A percentile compares a stretch with the other conserved stretches of the same genome.
These are phyloP conservation scores for Rheum nobile DNA, from an alignment of 148 eudicot species.

Conservation along the genomic window DNA sequence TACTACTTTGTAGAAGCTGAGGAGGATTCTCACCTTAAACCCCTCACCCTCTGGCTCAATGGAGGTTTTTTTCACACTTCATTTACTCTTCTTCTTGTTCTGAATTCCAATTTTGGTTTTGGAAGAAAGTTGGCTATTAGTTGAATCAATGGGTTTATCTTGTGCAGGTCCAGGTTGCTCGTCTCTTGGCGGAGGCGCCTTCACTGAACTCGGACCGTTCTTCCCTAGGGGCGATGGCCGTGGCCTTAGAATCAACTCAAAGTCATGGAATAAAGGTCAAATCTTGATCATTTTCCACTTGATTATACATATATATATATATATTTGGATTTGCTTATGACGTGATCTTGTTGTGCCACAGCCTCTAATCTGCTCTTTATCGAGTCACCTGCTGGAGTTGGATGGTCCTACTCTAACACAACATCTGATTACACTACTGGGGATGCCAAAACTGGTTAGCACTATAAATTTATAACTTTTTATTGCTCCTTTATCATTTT, in stretches of 20 bases:
- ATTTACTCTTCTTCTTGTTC: background rate
- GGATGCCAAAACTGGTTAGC: slow-evolving; percentile 33
- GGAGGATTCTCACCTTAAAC: slow-evolving; percentile 41
- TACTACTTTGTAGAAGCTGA: slow-evolving; percentile 95
- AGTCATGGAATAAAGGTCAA: slow-evolving; percentile 86
- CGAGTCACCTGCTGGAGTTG: slow-evolving; percentile 99
- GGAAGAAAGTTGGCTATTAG: background rate
- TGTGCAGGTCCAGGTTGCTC: slow-evolving; percentile 92
- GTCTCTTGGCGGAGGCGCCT: slow-evolving; percentile 94
- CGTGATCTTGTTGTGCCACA: slow-evolving; percentile 14
- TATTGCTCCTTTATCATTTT: background rate
- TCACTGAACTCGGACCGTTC: slow-evolving; percentile 92
- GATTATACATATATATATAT: background rate
- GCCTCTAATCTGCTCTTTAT: slow-evolving; percentile 89
- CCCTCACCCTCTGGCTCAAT: slow-evolving; percentile 92
- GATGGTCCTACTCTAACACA: slow-evolving; percentile 96
- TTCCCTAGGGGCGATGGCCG: slow-evolving; percentile 84
- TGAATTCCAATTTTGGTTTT: background rate
- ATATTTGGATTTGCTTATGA: background rate
- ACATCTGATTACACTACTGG: slow-evolving; percentile 69
- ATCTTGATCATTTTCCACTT: background rate
- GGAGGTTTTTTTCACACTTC: slow-evolving; percentile 43
- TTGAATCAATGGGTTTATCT: background rate
- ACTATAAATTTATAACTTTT: background rate
- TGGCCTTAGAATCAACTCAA: slow-evolving; percentile 54